Evolutionary conservation across 345 rosid species (phyloP).

Genomic region (Rhodamnia rubescens): DNA sequence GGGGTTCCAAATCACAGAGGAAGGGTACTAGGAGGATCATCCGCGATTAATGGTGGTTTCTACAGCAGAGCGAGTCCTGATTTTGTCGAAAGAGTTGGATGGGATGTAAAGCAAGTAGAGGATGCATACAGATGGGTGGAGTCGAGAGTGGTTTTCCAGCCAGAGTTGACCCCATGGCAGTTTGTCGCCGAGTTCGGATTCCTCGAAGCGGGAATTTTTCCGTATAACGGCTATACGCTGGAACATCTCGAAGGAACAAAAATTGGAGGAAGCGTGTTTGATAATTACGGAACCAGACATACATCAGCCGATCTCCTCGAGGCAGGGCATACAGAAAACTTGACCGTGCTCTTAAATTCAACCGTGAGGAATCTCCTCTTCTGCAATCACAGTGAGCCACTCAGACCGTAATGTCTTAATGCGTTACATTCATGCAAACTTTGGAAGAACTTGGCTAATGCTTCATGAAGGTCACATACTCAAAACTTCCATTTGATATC

Average conservation of each 20-base stretch:
- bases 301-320: constrained; percentile 64
- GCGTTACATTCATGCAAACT: neutral
- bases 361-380: constrained; percentile 49
- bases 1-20: constrained; percentile 45
- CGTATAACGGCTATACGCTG: constrained; percentile 51
- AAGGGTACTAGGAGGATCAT: constrained; percentile 62
- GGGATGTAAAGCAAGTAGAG: constrained; percentile 49
- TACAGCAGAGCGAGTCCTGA: constrained; percentile 58
- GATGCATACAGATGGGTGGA: constrained; percentile 67
- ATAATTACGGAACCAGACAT: constrained; percentile 43
- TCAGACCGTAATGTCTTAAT: neutral
- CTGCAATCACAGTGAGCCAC: constrained; percentile 14
- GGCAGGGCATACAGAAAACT: constrained; percentile 30
- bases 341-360: constrained; percentile 46
- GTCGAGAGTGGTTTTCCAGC: constrained; percentile 49
- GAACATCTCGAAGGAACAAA: constrained; percentile 69
- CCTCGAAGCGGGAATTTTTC: constrained; percentile 64
- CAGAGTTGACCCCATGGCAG: constrained; percentile 60
- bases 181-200: constrained; percentile 45
- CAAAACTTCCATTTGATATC: neutral
- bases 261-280: constrained; percentile 61
- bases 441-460: neutral
- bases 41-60: constrained; percentile 62
- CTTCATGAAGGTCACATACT: neutral
- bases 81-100: constrained; percentile 38